phyloP scores from a whole-genome alignment of 306 rosid species.

The Cucurbita moschata region DNA sequence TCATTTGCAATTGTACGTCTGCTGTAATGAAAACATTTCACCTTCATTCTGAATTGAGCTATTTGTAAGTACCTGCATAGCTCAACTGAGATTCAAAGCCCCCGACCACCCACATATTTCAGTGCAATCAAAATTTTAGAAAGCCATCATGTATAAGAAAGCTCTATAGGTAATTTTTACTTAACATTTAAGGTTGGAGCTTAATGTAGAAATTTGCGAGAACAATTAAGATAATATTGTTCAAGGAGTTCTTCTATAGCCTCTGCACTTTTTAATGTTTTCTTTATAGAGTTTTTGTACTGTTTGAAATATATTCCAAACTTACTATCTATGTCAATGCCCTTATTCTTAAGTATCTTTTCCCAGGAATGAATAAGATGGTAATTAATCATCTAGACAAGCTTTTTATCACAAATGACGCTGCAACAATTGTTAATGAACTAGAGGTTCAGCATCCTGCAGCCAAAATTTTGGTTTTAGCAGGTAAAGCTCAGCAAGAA shows the following conservation, averaged over 20 bases:
- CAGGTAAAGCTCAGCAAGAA: slow-evolving; percentile 80
- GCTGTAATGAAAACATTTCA: too few species aligned
- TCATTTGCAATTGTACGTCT: too few species aligned
- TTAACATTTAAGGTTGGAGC: background rate
- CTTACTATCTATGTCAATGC: background rate
- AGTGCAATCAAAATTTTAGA: background rate
- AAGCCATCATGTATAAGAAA: background rate
- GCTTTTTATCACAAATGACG: slow-evolving; percentile 86
- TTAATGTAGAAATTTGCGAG: background rate
- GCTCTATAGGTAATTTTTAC: background rate
- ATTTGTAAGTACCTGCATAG: too few species aligned
- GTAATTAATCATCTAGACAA: slow-evolving; percentile 93
- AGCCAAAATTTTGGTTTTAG: slow-evolving; percentile 88
- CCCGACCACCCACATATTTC: background rate
- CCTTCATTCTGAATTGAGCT: too few species aligned
- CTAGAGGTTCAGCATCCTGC: slow-evolving; percentile 98
- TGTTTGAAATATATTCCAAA: background rate
- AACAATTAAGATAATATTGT: background rate
- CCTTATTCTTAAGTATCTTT: background rate
- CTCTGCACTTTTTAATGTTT: background rate
- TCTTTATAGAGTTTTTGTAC: background rate
- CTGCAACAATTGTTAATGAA: slow-evolving; percentile 72
- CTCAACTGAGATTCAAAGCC: too few species aligned
- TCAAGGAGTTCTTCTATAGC: background rate
- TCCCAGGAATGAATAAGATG: slow-evolving; percentile 88